Conservation (phyloP, 169 alveolate genomes). For the Cystoisospora suis region DNA sequence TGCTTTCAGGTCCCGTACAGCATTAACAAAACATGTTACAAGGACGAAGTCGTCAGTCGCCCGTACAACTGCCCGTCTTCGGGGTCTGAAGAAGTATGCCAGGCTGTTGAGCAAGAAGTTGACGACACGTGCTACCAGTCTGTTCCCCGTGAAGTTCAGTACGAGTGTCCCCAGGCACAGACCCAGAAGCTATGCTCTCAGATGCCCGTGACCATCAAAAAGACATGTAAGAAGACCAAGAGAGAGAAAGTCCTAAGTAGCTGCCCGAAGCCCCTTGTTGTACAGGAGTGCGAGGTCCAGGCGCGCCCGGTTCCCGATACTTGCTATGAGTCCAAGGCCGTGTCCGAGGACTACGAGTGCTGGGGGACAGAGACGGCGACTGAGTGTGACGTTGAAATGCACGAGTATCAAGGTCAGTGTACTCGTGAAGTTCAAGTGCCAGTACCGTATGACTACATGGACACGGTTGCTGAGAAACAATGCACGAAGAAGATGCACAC, state of each 20-base stretch:
- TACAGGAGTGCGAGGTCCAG: conserved; percentile 54
- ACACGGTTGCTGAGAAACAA: conserved; percentile 50
- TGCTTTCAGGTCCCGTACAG: conserved; percentile 61
- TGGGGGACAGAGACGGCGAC: conserved; percentile 64
- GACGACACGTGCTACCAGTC: conserved; percentile 39
- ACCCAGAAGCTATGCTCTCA: conserved; percentile 51
- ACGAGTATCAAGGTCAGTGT: conserved; percentile 43
- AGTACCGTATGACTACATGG: conserved; percentile 52
- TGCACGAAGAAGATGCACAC: conserved; percentile 40
- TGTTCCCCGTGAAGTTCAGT: conserved; percentile 58
- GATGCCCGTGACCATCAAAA: conserved; percentile 52
- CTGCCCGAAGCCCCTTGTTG: conserved; percentile 38
- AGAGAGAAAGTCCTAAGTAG: conserved; percentile 41
- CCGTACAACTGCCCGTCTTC: conserved; percentile 59
- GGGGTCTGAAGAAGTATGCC: conserved; percentile 38
- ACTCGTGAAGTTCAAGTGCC: conserved; percentile 52
- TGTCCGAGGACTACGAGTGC: conserved; percentile 58
- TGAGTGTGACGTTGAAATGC: conserved; percentile 64
- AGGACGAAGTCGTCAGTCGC: conserved; percentile 38
- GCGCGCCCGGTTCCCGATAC: conserved; percentile 48
- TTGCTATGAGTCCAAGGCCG: conserved; percentile 50
- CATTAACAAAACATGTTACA: conserved; percentile 58
- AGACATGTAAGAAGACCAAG: conserved; percentile 35
- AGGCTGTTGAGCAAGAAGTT: conserved; percentile 34
- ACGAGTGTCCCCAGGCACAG: conserved; percentile 60